Percentiles rank a stretch among this genome's conserved stretches.
These are phyloP conservation scores for Magnolia sinica DNA, from an alignment of 164 flowering plant genomes.

Conservation along the genomic window DNA sequence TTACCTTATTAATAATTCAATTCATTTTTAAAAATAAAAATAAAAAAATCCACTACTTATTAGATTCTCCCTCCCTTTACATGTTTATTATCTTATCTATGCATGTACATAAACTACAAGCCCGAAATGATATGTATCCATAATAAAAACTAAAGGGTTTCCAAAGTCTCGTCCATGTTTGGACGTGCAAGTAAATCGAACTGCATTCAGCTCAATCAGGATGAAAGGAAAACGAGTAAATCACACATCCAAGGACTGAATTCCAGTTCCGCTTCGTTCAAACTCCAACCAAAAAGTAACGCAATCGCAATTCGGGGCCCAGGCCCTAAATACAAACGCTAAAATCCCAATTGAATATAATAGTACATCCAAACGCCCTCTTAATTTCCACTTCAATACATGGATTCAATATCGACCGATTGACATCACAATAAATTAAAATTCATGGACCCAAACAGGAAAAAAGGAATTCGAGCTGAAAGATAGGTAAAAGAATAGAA, in stretches of 20 bases:
- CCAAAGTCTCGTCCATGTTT: not conserved
- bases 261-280: not conserved
- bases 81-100: too few species aligned
- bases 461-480: too few species aligned
- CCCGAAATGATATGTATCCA: not conserved
- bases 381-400: not conserved
- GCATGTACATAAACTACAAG: not conserved
- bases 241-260: not conserved
- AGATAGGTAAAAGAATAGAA: not conserved
- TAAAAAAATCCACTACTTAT: too few species aligned
- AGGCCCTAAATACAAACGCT: not conserved
- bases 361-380: not conserved
- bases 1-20: too few species aligned
- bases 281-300: not conserved
- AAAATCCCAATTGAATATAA: not conserved
- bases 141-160: not conserved
- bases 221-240: too few species aligned
- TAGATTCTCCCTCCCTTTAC: too few species aligned
- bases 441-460: too few species aligned
- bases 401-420: not conserved
- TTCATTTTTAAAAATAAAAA: too few species aligned
- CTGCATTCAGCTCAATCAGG: too few species aligned
- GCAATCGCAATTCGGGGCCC: not conserved
- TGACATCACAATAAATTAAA: too few species aligned
- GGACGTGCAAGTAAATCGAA: not conserved